Conservation (phyloP, 192 early-diverging fungal genomes). For the Dispira parvispora region DNA sequence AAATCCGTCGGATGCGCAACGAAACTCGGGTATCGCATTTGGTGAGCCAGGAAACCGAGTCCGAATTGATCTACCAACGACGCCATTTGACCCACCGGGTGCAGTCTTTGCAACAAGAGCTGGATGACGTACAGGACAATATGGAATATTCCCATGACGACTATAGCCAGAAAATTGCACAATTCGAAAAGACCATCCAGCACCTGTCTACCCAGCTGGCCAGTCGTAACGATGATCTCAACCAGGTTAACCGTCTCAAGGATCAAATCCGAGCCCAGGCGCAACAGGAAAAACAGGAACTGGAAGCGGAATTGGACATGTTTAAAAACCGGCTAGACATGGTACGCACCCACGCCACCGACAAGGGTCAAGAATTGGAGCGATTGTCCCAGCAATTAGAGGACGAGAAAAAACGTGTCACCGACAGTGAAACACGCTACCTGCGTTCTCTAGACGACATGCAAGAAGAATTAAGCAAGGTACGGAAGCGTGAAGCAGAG, state of each 20-base stretch:
- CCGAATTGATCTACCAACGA: neutral
- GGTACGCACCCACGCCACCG: neutral
- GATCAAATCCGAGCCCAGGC: neutral
- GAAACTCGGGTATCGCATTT: neutral
- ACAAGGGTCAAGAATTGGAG: no score
- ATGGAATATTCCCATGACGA: no score
- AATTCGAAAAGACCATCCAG: neutral
- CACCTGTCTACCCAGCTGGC: neutral
- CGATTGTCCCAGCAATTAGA: no score
- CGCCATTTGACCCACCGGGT: neutral
- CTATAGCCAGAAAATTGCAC: neutral
- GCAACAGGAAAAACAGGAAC: neutral
- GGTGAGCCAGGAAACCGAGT: slow-evolving; percentile 5
- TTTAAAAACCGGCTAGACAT: neutral
- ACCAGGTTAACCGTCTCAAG: neutral
- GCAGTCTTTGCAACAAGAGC: neutral
- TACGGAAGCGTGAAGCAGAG: neutral
- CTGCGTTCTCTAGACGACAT: no score
- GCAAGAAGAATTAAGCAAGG: neutral
- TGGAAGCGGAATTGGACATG: neutral
- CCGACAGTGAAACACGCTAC: no score
- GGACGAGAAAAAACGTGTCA: no score
- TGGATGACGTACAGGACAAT: neutral
- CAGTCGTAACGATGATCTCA: slow-evolving; percentile 1
- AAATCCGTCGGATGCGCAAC: neutral